Evolutionary conservation across 768 basidiomycete genomes (phyloP).

Genomic region (Auricularia cornea): DNA sequence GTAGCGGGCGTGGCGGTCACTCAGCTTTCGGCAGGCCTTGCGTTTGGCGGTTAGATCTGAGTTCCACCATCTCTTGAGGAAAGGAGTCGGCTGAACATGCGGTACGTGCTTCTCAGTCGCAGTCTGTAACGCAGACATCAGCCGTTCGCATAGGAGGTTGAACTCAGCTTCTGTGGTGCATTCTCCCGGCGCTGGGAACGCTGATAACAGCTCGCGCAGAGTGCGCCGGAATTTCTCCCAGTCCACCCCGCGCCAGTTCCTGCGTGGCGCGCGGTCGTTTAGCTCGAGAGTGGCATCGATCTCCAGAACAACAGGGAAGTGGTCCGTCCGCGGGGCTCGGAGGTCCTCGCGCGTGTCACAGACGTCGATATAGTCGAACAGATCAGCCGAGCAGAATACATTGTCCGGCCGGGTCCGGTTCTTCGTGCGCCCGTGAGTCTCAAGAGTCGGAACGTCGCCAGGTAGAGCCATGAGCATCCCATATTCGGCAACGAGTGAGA

Average conservation of each 20-base stretch:
- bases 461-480: slow-evolving; percentile 30
- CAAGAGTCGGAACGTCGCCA: slow-evolving; percentile 25
- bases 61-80: too few species aligned
- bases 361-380: slow-evolving; percentile 13
- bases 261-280: background rate
- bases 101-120: too few species aligned
- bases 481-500: slow-evolving; percentile 18
- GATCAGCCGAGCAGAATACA: slow-evolving; percentile 24
- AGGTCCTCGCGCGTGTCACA: slow-evolving; percentile 19
- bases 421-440: slow-evolving; percentile 17
- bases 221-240: slow-evolving; percentile 23
- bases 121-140: too few species aligned
- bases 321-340: slow-evolving; percentile 26
- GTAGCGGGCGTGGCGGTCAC: too few species aligned
- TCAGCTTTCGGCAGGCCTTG: too few species aligned
- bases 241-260: slow-evolving; percentile 23
- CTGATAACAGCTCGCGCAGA: slow-evolving; percentile 8
- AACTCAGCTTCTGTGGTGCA: too few species aligned
- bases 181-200: background rate
- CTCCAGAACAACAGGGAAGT: slow-evolving; percentile 29
- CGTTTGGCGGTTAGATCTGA: too few species aligned
- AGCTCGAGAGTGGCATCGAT: slow-evolving; percentile 13
- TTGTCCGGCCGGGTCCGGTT: slow-evolving; percentile 37
- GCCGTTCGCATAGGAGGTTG: too few species aligned
- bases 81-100: too few species aligned